Conservation (phyloP, 768 basidiomycete species). For the Suillus placidus region DNA sequence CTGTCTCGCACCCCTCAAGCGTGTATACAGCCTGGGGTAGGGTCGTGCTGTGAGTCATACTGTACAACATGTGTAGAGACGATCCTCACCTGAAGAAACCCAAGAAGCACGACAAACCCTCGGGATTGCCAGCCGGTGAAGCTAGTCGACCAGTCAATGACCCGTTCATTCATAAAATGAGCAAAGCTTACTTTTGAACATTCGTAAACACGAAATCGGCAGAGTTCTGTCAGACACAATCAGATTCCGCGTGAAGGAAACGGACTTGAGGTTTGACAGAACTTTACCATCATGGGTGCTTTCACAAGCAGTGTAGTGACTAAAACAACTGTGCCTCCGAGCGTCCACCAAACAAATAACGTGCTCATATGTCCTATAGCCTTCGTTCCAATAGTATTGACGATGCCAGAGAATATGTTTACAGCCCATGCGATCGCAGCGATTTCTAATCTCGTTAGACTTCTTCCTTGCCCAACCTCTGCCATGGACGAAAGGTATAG, state of each 20-base stretch:
- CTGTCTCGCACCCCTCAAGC: constrained; percentile 63
- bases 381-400: constrained; percentile 60
- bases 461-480: constrained; percentile 49
- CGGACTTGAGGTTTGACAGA: not conserved
- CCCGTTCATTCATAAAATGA: not conserved
- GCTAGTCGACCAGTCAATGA: constrained; percentile 28
- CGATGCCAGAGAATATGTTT: constrained; percentile 54
- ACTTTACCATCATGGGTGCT: constrained; percentile 50
- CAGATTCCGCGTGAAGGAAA: not conserved
- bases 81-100: constrained; percentile 48
- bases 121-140: constrained; percentile 57
- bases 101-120: constrained; percentile 60
- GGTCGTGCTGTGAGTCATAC: not conserved
- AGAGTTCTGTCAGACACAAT: constrained; percentile 43
- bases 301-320: constrained; percentile 59
- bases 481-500: constrained; percentile 57
- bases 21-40: constrained; percentile 55
- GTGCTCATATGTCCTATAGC: constrained; percentile 58
- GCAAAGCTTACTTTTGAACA: constrained; percentile 48
- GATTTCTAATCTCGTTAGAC: constrained; percentile 50
- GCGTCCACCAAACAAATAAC: constrained; percentile 64
- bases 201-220: constrained; percentile 58
- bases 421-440: constrained; percentile 59
- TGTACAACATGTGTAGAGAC: not conserved
- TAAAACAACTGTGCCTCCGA: constrained; percentile 59